Evolutionary conservation across 371 early-diverging fungal species (phyloP), one percentile per base, ranked within the genome.

Genomic region (Mycotypha africana): DNA sequence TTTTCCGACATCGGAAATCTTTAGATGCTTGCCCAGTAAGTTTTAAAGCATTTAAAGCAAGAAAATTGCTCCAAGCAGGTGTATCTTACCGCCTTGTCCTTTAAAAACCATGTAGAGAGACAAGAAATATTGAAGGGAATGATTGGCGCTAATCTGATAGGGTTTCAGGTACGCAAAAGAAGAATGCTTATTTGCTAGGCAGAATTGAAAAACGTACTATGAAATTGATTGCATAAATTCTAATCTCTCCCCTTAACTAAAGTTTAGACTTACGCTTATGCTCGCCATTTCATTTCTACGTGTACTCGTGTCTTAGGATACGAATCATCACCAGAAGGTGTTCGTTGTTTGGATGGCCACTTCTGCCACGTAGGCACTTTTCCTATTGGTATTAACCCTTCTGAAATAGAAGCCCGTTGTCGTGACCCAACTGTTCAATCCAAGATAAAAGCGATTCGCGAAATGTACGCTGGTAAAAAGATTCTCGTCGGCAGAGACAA

Each of bases 401-500:
- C 65, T 33, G 51, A 57, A 26, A 67, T 78, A 9, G 78, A 81
- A 11, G 49, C 36, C 3, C 39, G 38, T 37, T 53, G 53, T 34
- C 67, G 60, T 47, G 51, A 62, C 9, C 56, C 64, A 24, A 69
- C 58, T 3, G 87, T 90, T 2, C 44, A 58, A n/a, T 70, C 80
- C 16, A 89, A 87, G 67, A 81, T 93, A 42, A 72, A 81, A 21
- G 69, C 86, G 16, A 79, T 96, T 23, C 78, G 71, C 30, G 86
- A 91, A 43, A 74, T 89, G 49, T 98, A 94, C 57, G 71, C 83
- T 17, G 93, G 82, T 12, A 98, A 95, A 52, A 87, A 86, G 48
- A 88, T 99, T 42, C 86, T 99, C 36, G 84, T 99, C 24, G 99
- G 98, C 1, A 78, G 98, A 15, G 99, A 99, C 68, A 95, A 97